Conservation (phyloP, 1,139 yeast genomes). For the Taphrina confusa region DNA sequence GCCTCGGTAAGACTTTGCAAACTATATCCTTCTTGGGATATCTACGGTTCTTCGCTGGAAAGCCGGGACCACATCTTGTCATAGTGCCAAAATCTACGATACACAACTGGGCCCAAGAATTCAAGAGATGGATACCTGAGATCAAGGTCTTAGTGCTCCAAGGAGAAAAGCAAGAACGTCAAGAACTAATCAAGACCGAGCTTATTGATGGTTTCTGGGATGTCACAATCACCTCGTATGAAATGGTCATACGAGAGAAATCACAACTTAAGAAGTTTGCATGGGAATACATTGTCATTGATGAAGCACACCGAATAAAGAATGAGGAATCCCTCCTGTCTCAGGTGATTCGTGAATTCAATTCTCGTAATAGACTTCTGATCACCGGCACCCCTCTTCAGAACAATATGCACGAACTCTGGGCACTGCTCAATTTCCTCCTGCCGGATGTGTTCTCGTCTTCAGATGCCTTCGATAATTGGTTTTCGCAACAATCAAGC, state of each 20-base stretch:
- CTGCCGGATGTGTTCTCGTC: slow-evolving; percentile 94
- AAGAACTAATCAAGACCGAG: slow-evolving; percentile 58
- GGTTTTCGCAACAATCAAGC: slow-evolving; percentile 62
- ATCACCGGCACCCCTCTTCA: slow-evolving; percentile 97
- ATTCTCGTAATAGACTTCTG: slow-evolving; percentile 76
- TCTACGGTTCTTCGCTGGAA: slow-evolving; percentile 69
- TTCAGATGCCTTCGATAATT: slow-evolving; percentile 82
- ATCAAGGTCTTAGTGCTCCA: slow-evolving; percentile 80
- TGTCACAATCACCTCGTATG: slow-evolving; percentile 85
- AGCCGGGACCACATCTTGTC: slow-evolving; percentile 88
- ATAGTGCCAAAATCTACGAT: slow-evolving; percentile 94
- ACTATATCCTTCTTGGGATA: slow-evolving; percentile 90
- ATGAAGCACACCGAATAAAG: slow-evolving; percentile 95
- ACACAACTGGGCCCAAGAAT: slow-evolving; percentile 94
- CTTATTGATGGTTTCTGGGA: slow-evolving; percentile 78
- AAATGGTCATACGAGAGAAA: slow-evolving; percentile 88
- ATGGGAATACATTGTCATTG: slow-evolving; percentile 93
- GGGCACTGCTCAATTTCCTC: slow-evolving; percentile 89
- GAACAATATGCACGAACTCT: slow-evolving; percentile 88
- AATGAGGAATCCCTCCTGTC: slow-evolving; percentile 89
- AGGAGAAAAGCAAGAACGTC: slow-evolving; percentile 79
- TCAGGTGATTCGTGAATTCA: slow-evolving; percentile 82
- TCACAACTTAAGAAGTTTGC: slow-evolving; percentile 72
- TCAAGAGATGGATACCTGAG: slow-evolving; percentile 95
- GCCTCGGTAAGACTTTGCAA: slow-evolving; percentile 96